Evolutionary conservation across 305 asterid species (phyloP).

Genomic region (Solanum chacoense): DNA sequence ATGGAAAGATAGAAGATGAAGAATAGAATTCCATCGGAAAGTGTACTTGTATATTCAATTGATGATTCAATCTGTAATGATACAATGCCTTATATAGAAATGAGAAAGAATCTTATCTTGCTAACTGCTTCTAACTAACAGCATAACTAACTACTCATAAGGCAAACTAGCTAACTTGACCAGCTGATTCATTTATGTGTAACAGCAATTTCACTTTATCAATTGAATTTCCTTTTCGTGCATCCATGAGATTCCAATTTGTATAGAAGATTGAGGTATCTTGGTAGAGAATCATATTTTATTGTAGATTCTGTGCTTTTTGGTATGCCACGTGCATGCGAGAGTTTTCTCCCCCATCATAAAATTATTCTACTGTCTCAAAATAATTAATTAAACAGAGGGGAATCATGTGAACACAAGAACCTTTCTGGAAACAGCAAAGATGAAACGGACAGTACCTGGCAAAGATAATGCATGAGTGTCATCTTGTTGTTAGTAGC

Average conservation of each 20-base stretch:
- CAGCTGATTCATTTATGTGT: neutral
- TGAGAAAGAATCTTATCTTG: neutral
- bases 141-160: neutral
- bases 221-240: neutral
- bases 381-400: neutral
- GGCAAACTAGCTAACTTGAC: neutral
- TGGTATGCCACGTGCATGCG: neutral
- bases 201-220: neutral
- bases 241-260: neutral
- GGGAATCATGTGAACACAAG: neutral
- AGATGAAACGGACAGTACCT: slow-evolving; percentile 32
- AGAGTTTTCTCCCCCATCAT: neutral
- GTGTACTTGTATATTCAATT: neutral
- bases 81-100: neutral
- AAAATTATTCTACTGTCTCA: neutral
- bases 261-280: neutral
- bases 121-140: neutral
- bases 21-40: neutral
- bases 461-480: slow-evolving; percentile 98
- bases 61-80: neutral
- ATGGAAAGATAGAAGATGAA: neutral
- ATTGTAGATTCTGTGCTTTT: neutral
- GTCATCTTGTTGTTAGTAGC: slow-evolving; percentile 78
- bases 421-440: neutral
- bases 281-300: neutral